Conservation (phyloP, 2,329 filamentous ascomycete species). For the Onygena corvina region DNA sequence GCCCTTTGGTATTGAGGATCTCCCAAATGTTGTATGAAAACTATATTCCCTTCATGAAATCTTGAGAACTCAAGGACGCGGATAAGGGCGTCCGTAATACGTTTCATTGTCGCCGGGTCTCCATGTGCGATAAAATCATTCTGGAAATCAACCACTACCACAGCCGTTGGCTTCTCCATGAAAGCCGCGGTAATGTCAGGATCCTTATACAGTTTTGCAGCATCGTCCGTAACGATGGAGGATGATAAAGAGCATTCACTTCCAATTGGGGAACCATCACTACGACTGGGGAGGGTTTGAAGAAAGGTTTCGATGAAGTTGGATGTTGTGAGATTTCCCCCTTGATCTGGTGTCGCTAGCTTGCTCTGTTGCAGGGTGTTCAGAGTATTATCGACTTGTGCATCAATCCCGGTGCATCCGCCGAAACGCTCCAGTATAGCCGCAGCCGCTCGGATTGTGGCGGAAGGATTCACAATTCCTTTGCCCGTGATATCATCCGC, state of each 20-base stretch:
- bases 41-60: background rate
- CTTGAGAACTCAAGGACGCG: slow-evolving; percentile 3
- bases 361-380: slow-evolving; percentile 2
- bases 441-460: slow-evolving; percentile 2
- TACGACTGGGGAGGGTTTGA: background rate
- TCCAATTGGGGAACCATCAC: background rate
- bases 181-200: background rate
- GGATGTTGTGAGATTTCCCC: slow-evolving; percentile 1
- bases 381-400: background rate
- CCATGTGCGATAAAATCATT: slow-evolving; percentile 1
- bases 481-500: slow-evolving; percentile 7
- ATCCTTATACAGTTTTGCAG: background rate
- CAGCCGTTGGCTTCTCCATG: background rate
- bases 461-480: slow-evolving; percentile 5
- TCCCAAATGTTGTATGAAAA: slow-evolving; percentile 4
- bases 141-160: slow-evolving; percentile 5
- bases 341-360: slow-evolving; percentile 4
- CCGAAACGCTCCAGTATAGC: slow-evolving; percentile 5
- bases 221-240: background rate
- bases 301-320: background rate
- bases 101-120: background rate
- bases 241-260: background rate
- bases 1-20: background rate
- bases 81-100: slow-evolving; percentile 1
- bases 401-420: background rate